Evolutionary conservation across 2,329 filamentous ascomycete genomes (phyloP).

Genomic region (Pseudogymnoascus sp.): DNA sequence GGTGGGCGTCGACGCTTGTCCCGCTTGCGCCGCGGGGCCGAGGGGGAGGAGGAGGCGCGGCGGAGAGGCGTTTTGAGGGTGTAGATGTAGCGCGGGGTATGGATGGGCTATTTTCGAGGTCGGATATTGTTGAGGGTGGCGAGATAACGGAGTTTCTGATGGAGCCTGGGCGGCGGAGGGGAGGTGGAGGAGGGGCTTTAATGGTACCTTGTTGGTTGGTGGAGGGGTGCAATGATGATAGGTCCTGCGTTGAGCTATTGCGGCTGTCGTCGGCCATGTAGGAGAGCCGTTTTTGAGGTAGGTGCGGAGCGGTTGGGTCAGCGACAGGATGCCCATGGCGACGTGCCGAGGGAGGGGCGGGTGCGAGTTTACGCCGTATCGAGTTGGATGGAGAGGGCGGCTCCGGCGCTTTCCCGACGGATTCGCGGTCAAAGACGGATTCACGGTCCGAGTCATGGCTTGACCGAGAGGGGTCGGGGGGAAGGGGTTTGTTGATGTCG

Average conservation of each 20-base stretch:
- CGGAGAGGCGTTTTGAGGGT: conserved; percentile 27
- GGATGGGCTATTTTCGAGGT: not conserved
- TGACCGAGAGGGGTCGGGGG: conserved; percentile 41
- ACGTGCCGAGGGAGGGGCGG: conserved; percentile 33
- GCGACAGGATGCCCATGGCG: conserved; percentile 25
- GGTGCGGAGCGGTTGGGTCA: conserved; percentile 22
- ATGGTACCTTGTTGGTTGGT: conserved; percentile 12
- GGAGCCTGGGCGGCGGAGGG: conserved; percentile 23
- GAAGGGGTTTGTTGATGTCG: conserved; percentile 55
- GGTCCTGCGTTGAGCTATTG: conserved; percentile 10
- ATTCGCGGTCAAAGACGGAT: conserved; percentile 46
- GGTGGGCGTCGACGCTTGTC: conserved; percentile 21
- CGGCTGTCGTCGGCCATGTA: conserved; percentile 24
- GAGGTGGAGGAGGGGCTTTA: conserved; percentile 27
- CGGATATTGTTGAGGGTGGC: conserved; percentile 23
- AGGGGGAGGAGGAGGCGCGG: conserved; percentile 26
- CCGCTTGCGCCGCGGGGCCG: conserved; percentile 35
- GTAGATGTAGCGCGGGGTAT: conserved; percentile 33
- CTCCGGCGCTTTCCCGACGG: conserved; percentile 44
- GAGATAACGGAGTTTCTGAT: conserved; percentile 15
- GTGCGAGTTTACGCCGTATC: conserved; percentile 28
- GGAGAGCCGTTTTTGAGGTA: conserved; percentile 20
- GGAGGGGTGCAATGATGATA: conserved; percentile 15
- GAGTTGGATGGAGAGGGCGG: conserved; percentile 27
- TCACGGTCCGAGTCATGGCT: conserved; percentile 35